A percentile compares a stretch with the other conserved stretches of the same genome.
Evolutionary conservation across 352 stramenopile species (phyloP).

Genomic region (Globisporangium solare): DNA sequence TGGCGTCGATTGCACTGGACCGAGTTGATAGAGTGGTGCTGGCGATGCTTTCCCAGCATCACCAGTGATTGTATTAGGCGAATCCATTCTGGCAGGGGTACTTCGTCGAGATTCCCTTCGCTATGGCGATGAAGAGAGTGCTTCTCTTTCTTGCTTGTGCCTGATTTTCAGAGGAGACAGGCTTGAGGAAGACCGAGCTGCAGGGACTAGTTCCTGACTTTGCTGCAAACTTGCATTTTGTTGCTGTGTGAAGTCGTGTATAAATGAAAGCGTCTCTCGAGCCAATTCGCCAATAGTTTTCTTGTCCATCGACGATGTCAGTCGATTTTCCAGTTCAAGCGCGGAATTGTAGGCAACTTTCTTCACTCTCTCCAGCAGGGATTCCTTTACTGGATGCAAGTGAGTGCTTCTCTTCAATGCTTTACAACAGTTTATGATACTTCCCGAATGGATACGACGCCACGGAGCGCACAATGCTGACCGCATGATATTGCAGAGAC

Average conservation of each 20-base stretch:
- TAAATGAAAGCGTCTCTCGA: slow-evolving; percentile 46
- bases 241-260: slow-evolving; percentile 27
- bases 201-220: neutral
- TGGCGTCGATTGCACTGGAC: slow-evolving; percentile 6
- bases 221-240: neutral
- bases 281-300: slow-evolving; percentile 62
- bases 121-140: neutral
- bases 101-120: neutral
- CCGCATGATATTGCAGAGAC: slow-evolving; percentile 39
- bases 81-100: neutral
- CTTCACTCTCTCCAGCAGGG: slow-evolving; percentile 48
- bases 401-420: slow-evolving; percentile 15
- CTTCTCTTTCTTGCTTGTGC: neutral
- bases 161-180: neutral
- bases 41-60: neutral
- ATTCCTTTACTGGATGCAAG: neutral
- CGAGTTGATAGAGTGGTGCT: slow-evolving; percentile 2
- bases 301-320: slow-evolving; percentile 24
- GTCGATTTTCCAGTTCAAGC: slow-evolving; percentile 38
- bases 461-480: slow-evolving; percentile 45
- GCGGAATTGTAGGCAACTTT: slow-evolving; percentile 56
- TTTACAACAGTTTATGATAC: slow-evolving; percentile 33
- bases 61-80: neutral
- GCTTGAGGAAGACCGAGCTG: neutral
- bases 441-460: slow-evolving; percentile 62